Conservation (phyloP, 2,329 filamentous ascomycete species). For the Cladophialophora yegresii region DNA sequence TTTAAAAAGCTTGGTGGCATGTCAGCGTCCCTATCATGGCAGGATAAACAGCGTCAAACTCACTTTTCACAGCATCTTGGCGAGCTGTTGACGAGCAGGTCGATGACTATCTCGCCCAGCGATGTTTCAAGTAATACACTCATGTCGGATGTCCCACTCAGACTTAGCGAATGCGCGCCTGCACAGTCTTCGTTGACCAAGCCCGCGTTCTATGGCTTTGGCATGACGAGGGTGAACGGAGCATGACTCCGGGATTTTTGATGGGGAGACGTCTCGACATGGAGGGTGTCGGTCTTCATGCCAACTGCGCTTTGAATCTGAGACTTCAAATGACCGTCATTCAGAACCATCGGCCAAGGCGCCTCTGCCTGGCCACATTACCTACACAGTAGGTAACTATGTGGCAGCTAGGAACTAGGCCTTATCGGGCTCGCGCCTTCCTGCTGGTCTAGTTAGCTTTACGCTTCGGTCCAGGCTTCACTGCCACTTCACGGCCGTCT, state of each 20-base stretch:
- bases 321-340: slow-evolving; percentile 4
- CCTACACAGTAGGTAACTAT: too few species aligned
- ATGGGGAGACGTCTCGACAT: background rate
- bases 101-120: slow-evolving; percentile 89
- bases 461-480: background rate
- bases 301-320: background rate
- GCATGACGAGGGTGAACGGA: background rate
- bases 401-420: background rate
- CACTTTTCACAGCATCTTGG: slow-evolving; percentile 95
- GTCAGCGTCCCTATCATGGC: slow-evolving; percentile 35
- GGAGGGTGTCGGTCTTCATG: background rate
- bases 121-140: slow-evolving; percentile 93
- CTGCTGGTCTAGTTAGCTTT: background rate
- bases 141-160: slow-evolving; percentile 56
- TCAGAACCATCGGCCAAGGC: background rate
- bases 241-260: background rate
- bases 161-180: background rate
- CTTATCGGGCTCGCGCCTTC: background rate
- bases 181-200: background rate
- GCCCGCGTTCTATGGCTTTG: background rate
- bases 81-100: slow-evolving; percentile 83
- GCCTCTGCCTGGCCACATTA: background rate
- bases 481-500: background rate
- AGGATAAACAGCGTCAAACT: slow-evolving; percentile 44
- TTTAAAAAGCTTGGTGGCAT: slow-evolving; percentile 76